phyloP scores from a whole-genome alignment of 768 basidiomycete species.

The Crucibulum laeve region DNA sequence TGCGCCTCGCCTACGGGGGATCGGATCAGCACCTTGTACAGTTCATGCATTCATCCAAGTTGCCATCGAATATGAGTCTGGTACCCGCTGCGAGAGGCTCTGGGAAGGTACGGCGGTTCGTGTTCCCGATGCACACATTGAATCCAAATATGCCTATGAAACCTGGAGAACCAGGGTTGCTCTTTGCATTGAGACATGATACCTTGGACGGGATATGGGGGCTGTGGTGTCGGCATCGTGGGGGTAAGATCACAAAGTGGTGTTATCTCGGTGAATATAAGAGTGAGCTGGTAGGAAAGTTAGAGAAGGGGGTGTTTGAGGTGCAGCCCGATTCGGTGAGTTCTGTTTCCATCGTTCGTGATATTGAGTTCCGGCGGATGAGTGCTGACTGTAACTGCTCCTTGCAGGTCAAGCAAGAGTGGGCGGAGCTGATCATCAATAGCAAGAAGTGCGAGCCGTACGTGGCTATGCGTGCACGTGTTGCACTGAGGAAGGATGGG shows the following conservation, averaged over 20 bases:
- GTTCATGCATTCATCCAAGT: constrained; percentile 2
- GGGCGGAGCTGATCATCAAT: constrained; percentile 11
- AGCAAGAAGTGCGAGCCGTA: constrained; percentile 11
- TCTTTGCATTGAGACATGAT: constrained; percentile 16
- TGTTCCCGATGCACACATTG: constrained; percentile 14
- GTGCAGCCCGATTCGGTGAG: constrained; percentile 9
- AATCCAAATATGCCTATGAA: constrained; percentile 16
- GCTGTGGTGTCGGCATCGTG: constrained; percentile 13
- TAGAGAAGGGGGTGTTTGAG: constrained; percentile 13
- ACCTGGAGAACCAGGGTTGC: constrained; percentile 19
- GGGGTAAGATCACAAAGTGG: constrained; percentile 11
- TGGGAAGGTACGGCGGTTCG: constrained; percentile 8
- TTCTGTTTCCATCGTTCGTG: background rate
- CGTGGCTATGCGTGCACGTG: constrained; percentile 19
- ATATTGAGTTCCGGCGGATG: background rate
- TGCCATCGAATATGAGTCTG: constrained; percentile 17
- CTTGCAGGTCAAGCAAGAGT: constrained; percentile 12
- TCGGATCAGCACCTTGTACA: constrained; percentile 13
- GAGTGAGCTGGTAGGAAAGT: constrained; percentile 12
- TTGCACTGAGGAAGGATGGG: constrained; percentile 15
- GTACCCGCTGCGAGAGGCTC: too few species aligned
- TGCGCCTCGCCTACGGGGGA: constrained; percentile 15
- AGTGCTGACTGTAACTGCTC: background rate
- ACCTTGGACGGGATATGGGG: constrained; percentile 12
- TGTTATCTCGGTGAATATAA: constrained; percentile 21